A percentile compares a stretch with the other conserved stretches of the same genome.
Evolutionary conservation across 495 filamentous ascomycete genomes (phyloP).

Genomic region (Gamarada debralockiae): DNA sequence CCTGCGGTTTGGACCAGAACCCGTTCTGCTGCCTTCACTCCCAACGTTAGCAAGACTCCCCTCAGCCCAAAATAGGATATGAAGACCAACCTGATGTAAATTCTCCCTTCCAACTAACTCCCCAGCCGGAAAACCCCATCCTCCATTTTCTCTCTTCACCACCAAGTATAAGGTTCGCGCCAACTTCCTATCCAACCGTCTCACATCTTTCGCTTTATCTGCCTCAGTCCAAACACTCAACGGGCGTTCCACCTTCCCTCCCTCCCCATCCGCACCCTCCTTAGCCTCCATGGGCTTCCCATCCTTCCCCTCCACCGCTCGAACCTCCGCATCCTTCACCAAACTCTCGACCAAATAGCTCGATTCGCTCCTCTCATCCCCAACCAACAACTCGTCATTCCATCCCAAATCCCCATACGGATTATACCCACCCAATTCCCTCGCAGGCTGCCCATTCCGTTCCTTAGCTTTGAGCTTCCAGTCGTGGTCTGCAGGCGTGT

Average conservation of each 20-base stretch:
- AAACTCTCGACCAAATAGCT: slow-evolving; percentile 7
- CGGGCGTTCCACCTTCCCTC: slow-evolving; percentile 68
- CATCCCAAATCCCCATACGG: slow-evolving; percentile 71
- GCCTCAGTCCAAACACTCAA: slow-evolving; percentile 71
- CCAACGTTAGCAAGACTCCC: background rate
- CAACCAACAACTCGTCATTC: slow-evolving; percentile 90
- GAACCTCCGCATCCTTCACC: slow-evolving; percentile 17
- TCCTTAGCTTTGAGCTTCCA: slow-evolving; percentile 84
- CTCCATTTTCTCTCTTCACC: slow-evolving; percentile 62
- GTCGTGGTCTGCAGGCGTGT: slow-evolving; percentile 77
- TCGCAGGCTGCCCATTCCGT: slow-evolving; percentile 63
- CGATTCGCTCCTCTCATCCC: slow-evolving; percentile 38
- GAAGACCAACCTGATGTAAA: slow-evolving; percentile 69
- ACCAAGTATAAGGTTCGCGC: slow-evolving; percentile 82
- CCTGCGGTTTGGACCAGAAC: slow-evolving; percentile 73
- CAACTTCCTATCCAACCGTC: slow-evolving; percentile 72
- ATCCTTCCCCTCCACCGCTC: slow-evolving; percentile 20
- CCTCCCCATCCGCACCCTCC: slow-evolving; percentile 46
- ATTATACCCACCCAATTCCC: slow-evolving; percentile 84
- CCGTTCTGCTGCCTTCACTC: slow-evolving; percentile 70
- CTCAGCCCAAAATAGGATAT: background rate
- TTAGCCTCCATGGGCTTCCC: slow-evolving; percentile 12
- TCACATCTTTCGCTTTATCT: slow-evolving; percentile 67
- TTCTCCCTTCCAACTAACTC: slow-evolving; percentile 64
- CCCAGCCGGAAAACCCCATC: slow-evolving; percentile 77